A percentile compares a stretch with the other conserved stretches of the same genome.
Conservation (phyloP, 768 basidiomycete species). For the Collybia mongolica region DNA sequence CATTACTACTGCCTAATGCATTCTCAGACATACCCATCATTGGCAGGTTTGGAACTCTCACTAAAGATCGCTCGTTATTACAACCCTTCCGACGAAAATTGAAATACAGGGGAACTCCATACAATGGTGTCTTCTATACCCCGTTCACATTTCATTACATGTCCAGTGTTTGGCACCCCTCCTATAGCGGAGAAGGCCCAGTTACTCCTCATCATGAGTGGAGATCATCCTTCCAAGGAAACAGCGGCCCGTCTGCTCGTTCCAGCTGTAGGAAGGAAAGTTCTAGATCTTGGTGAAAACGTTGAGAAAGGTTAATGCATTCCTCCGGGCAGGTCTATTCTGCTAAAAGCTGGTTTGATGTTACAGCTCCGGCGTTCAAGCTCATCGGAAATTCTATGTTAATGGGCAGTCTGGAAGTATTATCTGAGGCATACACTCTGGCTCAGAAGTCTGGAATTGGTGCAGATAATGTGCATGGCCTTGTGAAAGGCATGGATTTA, state of each 20-base stretch:
- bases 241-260: slow-evolving; percentile 75
- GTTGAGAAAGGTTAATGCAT: slow-evolving; percentile 66
- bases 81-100: not conserved
- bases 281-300: slow-evolving; percentile 81
- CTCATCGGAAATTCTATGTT: slow-evolving; percentile 80
- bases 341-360: not conserved
- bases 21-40: slow-evolving; percentile 50
- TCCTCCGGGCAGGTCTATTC: not conserved
- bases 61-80: not conserved
- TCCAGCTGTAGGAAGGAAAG: slow-evolving; percentile 78
- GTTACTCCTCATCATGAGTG: slow-evolving; percentile 75
- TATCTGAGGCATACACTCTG: slow-evolving; percentile 80
- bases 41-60: slow-evolving; percentile 36
- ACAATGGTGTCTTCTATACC: slow-evolving; percentile 55
- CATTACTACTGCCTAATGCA: slow-evolving; percentile 6
- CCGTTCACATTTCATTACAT: slow-evolving; percentile 64
- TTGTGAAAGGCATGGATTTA: slow-evolving; percentile 53
- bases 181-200: slow-evolving; percentile 60
- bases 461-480: slow-evolving; percentile 49
- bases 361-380: slow-evolving; percentile 66
- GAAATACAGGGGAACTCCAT: slow-evolving; percentile 64
- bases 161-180: slow-evolving; percentile 79
- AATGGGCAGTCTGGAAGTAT: slow-evolving; percentile 71
- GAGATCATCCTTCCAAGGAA: slow-evolving; percentile 79
- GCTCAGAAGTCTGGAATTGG: slow-evolving; percentile 83